Conservation (phyloP, 257 asterid species). For the Rubia yunnanensis region DNA sequence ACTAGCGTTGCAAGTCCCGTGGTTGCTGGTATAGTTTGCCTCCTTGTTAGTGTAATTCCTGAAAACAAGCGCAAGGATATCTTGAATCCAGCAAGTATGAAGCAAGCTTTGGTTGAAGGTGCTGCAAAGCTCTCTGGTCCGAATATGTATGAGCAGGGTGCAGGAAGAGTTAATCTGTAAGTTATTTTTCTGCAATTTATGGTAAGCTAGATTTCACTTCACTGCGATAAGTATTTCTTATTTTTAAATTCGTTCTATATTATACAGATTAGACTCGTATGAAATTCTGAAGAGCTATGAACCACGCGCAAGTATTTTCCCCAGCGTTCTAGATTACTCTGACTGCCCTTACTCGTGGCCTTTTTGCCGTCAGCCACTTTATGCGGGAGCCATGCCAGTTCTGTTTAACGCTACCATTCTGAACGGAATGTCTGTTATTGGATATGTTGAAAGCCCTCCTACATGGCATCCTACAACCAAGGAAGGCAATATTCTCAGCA, state of each 20-base stretch:
- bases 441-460: slow-evolving; percentile 80
- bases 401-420: slow-evolving; percentile 86
- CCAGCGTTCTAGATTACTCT: slow-evolving; percentile 71
- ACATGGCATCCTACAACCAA: slow-evolving; percentile 76
- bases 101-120: slow-evolving; percentile 97
- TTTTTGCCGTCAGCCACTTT: slow-evolving; percentile 94
- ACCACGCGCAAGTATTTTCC: slow-evolving; percentile 98
- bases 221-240: not conserved
- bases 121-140: slow-evolving; percentile 95
- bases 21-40: slow-evolving; percentile 98
- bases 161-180: slow-evolving; percentile 98
- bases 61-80: slow-evolving; percentile 69
- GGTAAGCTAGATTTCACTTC: not conserved
- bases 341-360: slow-evolving; percentile 99
- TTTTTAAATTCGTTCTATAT: slow-evolving; percentile 22
- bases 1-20: slow-evolving; percentile 99
- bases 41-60: slow-evolving; percentile 84
- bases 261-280: slow-evolving; percentile 65
- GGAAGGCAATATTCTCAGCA: slow-evolving; percentile 84
- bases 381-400: slow-evolving; percentile 98
- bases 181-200: slow-evolving; percentile 31
- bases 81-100: slow-evolving; percentile 92
- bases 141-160: slow-evolving; percentile 99
- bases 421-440: slow-evolving; percentile 92
- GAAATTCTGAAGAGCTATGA: slow-evolving; percentile 78